phyloP scores from a whole-genome alignment of 148 eudicot genomes.

The Diospyros kaki region DNA sequence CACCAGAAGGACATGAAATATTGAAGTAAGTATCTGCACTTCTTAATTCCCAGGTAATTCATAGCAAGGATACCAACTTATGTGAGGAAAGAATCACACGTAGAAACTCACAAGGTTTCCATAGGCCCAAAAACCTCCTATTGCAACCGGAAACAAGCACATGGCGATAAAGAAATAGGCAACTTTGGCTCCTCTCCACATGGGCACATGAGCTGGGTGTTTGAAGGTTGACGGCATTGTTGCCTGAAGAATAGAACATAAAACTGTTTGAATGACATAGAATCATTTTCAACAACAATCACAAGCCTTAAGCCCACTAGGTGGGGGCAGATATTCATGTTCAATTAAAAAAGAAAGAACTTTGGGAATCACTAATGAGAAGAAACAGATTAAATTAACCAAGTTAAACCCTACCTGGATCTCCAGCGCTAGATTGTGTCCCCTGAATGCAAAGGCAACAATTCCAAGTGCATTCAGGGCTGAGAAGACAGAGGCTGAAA shows the following conservation, averaged over 20 bases:
- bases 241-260: conserved; percentile 39
- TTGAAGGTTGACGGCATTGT: conserved; percentile 99
- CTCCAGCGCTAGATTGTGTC: conserved; percentile 83
- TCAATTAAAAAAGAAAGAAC: not conserved
- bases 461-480: conserved; percentile 90
- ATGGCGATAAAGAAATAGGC: conserved; percentile 83
- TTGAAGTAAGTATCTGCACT: too few relatives aligned
- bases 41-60: too few relatives aligned
- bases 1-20: too few relatives aligned
- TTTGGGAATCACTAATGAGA: too few relatives aligned
- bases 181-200: conserved; percentile 98
- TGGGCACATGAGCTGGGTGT: conserved; percentile 97
- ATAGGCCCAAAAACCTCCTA: conserved; percentile 97
- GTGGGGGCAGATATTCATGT: not conserved
- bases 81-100: too few relatives aligned
- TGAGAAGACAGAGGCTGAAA: conserved; percentile 57
- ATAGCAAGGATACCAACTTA: too few relatives aligned
- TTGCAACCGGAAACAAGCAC: conserved; percentile 92
- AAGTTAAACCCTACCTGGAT: conserved; percentile 58
- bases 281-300: too few relatives aligned
- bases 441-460: conserved; percentile 88
- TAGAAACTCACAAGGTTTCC: conserved; percentile 73
- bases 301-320: too few relatives aligned
- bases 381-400: not conserved
- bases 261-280: not conserved